These are phyloP conservation scores for Penicillium mononematosum DNA, from an alignment of 495 filamentous ascomycete species.

Conservation along the genomic window DNA sequence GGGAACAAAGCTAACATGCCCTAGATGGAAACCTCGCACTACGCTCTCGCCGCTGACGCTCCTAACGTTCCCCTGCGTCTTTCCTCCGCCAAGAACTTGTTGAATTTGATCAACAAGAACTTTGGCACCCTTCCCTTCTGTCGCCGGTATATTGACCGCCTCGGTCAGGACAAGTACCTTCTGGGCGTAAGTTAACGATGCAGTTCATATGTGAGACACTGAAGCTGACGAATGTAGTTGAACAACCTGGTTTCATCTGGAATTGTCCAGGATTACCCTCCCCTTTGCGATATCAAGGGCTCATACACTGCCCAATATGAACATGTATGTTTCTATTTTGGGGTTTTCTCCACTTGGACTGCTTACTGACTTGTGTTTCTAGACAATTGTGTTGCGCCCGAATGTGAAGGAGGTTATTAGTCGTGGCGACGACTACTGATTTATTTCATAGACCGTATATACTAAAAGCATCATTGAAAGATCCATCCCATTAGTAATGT, in stretches of 20 bases:
- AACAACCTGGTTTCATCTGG: slow-evolving; percentile 83
- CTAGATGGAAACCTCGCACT: slow-evolving; percentile 71
- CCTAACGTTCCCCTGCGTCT: slow-evolving; percentile 65
- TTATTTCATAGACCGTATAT: slow-evolving; percentile 8
- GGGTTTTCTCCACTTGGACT: background rate
- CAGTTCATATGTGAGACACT: background rate
- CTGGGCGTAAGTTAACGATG: slow-evolving; percentile 60
- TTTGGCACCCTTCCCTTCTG: slow-evolving; percentile 88
- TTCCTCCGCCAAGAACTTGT: slow-evolving; percentile 74
- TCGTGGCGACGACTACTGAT: slow-evolving; percentile 84
- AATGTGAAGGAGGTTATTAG: slow-evolving; percentile 92
- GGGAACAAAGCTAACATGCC: slow-evolving; percentile 14
- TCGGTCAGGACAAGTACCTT: slow-evolving; percentile 86
- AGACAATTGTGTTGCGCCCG: slow-evolving; percentile 86
- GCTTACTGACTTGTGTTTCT: slow-evolving; percentile 27
- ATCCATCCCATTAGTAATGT: slow-evolving; percentile 6
- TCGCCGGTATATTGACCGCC: slow-evolving; percentile 77
- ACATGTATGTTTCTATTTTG: slow-evolving; percentile 59
- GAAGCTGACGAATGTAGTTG: slow-evolving; percentile 54
- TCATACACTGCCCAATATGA: slow-evolving; percentile 94
- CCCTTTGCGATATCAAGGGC: slow-evolving; percentile 87
- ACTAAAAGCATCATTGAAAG: slow-evolving; percentile 6
- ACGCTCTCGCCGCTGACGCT: slow-evolving; percentile 64
- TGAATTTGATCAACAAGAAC: slow-evolving; percentile 88
- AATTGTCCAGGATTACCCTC: slow-evolving; percentile 88